Percentiles rank a stretch among this genome's conserved stretches.
Conservation (phyloP, 257 asterid genomes). For the Solanum etuberosum region DNA sequence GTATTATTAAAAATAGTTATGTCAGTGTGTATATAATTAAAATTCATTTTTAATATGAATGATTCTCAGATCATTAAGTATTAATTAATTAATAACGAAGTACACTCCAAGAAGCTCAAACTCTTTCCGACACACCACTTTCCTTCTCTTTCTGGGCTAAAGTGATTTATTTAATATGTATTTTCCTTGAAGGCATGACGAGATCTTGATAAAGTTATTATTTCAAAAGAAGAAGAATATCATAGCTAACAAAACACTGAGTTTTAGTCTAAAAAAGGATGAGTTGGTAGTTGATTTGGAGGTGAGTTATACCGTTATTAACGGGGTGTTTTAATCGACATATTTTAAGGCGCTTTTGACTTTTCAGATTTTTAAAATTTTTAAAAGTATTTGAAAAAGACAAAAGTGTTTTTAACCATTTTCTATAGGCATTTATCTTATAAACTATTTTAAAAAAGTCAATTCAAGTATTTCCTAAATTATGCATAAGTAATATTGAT, state of each 20-base stretch:
- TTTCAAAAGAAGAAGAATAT: neutral
- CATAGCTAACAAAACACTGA: neutral
- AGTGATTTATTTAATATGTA: neutral
- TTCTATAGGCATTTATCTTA: neutral
- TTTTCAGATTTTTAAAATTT: no score
- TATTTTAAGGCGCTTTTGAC: no score
- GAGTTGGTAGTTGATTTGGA: no score
- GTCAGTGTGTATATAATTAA: neutral
- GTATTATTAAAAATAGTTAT: neutral
- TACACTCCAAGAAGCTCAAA: neutral
- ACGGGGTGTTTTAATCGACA: no score
- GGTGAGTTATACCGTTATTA: no score
- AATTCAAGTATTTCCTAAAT: neutral
- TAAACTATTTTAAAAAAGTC: neutral
- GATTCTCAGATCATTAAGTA: neutral
- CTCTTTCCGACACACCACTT: neutral
- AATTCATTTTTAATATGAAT: neutral
- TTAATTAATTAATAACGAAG: neutral
- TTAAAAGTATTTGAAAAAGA: neutral
- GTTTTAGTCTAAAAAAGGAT: neutral
- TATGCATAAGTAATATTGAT: neutral
- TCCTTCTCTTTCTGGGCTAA: neutral
- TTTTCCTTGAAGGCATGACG: neutral
- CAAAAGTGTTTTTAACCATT: neutral
- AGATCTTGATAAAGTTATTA: neutral